Evolutionary conservation across 306 rosid genomes (phyloP), one percentile per base, ranked within the genome.

Genomic region (Begonia fuchsioides): DNA sequence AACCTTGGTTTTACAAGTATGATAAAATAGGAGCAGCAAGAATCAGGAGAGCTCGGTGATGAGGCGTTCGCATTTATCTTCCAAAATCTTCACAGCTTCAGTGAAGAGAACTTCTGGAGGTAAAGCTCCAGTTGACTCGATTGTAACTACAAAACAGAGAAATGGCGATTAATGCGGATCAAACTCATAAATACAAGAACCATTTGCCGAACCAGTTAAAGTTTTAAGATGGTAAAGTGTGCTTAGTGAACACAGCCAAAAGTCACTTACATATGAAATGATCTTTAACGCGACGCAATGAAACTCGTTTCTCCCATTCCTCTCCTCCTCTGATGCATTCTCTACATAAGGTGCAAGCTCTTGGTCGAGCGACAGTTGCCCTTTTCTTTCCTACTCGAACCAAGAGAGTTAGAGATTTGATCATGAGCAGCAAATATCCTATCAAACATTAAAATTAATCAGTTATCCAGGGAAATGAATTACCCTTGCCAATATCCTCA

Each of bases 291-390:
- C 97, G 97, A 4, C 76, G 87, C 43, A 90, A 32, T 32, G 95
- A 56, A 39, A 90, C 73, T 0, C 79, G 81, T 38, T 90, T 78
- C 66, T 81, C 92, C 97, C 97, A 81, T 54, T 69, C 81, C 56
- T 79, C 59, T n/a, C 81, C 96, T 11, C 73, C 97, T 79, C 95
- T 76, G 54, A 90, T 79, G 73, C 97, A 90, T 67, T 90, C 97
- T 73, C 97, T 79, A 64, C 95, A 90, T 32, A 84, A 67, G 60
- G 95, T 90, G 77, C 97, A 90, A 5, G 61, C 71, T 56, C 97
- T 73, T 8, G 97, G 87, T 12, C 62, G 74, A 45, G 69, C 77
- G 48, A 75, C 94, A 6, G 50, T 76, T 44, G 93, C 86, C 74
- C 70, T 84, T 66, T 60, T 81, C 64, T 46, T 76, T 47, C 93